A percentile compares a stretch with the other conserved stretches of the same genome.
phyloP scores from a whole-genome alignment of 768 basidiomycete genomes.

The Aureoboletus auriporus region DNA sequence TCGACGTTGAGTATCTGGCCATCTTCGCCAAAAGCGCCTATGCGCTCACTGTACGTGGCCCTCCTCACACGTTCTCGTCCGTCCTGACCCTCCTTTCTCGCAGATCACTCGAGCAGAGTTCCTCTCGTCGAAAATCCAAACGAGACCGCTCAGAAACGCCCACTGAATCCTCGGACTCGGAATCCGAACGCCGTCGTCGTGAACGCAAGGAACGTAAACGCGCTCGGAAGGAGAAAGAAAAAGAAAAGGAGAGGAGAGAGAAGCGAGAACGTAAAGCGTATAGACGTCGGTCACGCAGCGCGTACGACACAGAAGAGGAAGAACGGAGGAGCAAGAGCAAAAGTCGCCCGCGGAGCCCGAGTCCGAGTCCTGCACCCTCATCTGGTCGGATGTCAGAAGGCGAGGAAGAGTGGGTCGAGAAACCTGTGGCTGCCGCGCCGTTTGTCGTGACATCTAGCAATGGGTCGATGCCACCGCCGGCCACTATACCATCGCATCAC shows the following conservation, averaged over 20 bases:
- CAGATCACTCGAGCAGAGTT: conserved; percentile 54
- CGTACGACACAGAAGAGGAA: conserved; percentile 33
- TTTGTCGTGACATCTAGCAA: conserved; percentile 22
- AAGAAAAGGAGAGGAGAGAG: conserved; percentile 43
- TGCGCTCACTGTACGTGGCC: conserved; percentile 49
- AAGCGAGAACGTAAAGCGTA: conserved; percentile 35
- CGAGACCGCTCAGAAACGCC: conserved; percentile 46
- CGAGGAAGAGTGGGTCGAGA: conserved; percentile 71
- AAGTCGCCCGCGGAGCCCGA: conserved; percentile 32
- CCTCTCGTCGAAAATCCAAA: conserved; percentile 55
- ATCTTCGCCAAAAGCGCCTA: conserved; percentile 66
- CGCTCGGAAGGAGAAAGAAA: conserved; percentile 46
- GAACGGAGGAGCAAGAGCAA: conserved; percentile 28
- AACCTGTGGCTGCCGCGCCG: conserved; percentile 33
- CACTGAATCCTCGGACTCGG: conserved; percentile 44
- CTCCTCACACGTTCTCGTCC: background rate
- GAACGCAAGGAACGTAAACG: conserved; percentile 62
- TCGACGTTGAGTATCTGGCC: conserved; percentile 73
- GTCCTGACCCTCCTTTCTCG: background rate
- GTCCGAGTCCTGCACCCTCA: conserved; percentile 32
- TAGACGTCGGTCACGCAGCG: conserved; percentile 34
- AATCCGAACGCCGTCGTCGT: conserved; percentile 54
- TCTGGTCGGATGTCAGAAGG: conserved; percentile 33
- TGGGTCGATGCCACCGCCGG: conserved; percentile 22
- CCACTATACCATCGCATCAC: conserved; percentile 14